Evolutionary conservation across 139 green algal genomes (phyloP).

Genomic region (Tetratostichococcus sp.): DNA sequence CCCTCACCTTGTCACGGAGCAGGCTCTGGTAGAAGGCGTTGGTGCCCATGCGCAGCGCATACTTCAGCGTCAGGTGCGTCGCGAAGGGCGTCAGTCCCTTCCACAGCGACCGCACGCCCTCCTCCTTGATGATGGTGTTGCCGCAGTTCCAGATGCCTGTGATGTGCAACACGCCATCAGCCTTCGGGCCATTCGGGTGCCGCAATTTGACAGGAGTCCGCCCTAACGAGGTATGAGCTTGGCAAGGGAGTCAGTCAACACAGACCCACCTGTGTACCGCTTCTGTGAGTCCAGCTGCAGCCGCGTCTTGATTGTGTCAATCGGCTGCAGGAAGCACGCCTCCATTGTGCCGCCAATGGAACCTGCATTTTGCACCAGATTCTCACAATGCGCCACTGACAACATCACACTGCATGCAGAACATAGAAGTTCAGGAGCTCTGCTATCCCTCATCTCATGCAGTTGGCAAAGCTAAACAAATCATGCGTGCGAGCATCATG

Average conservation of each 20-base stretch:
- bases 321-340: conserved; percentile 85
- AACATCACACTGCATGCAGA: too few relatives aligned
- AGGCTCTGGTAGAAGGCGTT: conserved; percentile 84
- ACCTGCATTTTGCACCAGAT: conserved; percentile 41
- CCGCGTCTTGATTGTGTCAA: conserved; percentile 92
- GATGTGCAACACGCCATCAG: neutral
- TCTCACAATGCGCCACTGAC: too few relatives aligned
- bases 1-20: conserved; percentile 56
- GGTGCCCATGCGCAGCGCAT: conserved; percentile 88
- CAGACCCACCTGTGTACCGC: conserved; percentile 68
- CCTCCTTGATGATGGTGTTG: conserved; percentile 64
- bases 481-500: neutral
- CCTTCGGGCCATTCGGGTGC: too few relatives aligned
- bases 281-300: conserved; percentile 82
- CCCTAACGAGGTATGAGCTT: too few relatives aligned
- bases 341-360: conserved; percentile 88
- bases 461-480: too few relatives aligned
- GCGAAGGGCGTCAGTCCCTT: conserved; percentile 94
- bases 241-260: too few relatives aligned
- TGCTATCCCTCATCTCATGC: too few relatives aligned
- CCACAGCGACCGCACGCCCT: conserved; percentile 82
- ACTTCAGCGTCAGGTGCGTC: conserved; percentile 93
- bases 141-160: conserved; percentile 78
- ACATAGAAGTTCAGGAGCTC: too few relatives aligned
- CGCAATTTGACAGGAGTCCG: too few relatives aligned